phyloP scores from a whole-genome alignment of 345 rosid species.

The Murraya koenigii region DNA sequence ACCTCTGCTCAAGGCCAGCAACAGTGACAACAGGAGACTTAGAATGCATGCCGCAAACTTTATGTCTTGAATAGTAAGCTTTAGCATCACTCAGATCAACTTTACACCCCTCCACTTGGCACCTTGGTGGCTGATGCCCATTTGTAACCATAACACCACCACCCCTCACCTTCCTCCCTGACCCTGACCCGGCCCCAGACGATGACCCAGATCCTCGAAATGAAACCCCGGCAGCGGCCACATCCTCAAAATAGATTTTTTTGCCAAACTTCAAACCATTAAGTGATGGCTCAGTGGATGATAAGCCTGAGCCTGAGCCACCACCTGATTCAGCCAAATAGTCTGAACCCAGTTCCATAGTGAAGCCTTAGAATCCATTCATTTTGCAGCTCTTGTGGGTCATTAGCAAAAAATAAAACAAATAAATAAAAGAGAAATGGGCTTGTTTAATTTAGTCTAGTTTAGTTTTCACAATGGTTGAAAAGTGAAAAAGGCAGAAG shows the following conservation, averaged over 20 bases:
- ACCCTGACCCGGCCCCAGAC: slow-evolving; percentile 32
- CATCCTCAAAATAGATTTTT: slow-evolving; percentile 79
- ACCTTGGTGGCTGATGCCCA: slow-evolving; percentile 68
- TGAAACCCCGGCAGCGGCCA: slow-evolving; percentile 24
- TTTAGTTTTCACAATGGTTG: background rate
- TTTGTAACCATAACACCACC: slow-evolving; percentile 38
- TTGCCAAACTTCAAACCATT: slow-evolving; percentile 71
- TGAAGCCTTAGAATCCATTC: slow-evolving; percentile 22
- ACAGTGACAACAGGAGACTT: slow-evolving; percentile 79
- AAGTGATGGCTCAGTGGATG: slow-evolving; percentile 48
- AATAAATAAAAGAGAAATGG: background rate
- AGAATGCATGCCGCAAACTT: slow-evolving; percentile 85
- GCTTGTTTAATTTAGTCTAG: slow-evolving; percentile 1
- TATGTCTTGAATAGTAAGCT: slow-evolving; percentile 90
- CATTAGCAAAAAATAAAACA: background rate
- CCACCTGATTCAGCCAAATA: slow-evolving; percentile 49
- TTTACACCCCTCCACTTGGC: slow-evolving; percentile 92
- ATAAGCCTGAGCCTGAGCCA: slow-evolving; percentile 35
- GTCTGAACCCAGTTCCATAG: slow-evolving; percentile 69
- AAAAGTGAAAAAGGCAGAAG: background rate
- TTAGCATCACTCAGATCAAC: slow-evolving; percentile 94
- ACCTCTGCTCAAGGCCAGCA: slow-evolving; percentile 81
- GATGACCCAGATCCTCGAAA: slow-evolving; percentile 11
- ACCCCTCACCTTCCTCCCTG: slow-evolving; percentile 36
- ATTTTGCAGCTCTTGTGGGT: slow-evolving; percentile 16